Evolutionary conservation across 495 filamentous ascomycete species (phyloP).

Genomic region (Aspergillus ostianus): DNA sequence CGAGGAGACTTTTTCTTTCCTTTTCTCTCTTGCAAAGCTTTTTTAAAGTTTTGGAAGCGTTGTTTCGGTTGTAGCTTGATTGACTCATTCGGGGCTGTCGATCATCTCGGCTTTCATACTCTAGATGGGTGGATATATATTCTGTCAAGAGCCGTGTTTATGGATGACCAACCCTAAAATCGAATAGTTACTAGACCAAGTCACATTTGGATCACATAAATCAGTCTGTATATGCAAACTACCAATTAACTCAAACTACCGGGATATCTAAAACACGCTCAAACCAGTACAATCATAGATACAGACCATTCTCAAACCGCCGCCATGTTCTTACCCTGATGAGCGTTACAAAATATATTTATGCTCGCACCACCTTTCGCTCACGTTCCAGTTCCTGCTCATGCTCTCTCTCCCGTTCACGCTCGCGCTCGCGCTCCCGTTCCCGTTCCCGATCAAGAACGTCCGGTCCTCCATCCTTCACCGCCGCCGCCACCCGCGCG

Average conservation of each 20-base stretch:
- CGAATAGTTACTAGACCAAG: too few species aligned
- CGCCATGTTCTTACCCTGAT: not conserved
- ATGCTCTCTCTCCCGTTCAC: constrained; percentile 28
- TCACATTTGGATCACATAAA: not conserved
- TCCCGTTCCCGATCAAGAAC: constrained; percentile 24
- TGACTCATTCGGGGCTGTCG: too few species aligned
- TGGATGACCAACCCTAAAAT: too few species aligned
- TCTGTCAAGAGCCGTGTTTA: too few species aligned
- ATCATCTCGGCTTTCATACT: too few species aligned
- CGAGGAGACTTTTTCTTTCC: too few species aligned
- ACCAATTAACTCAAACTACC: constrained; percentile 25
- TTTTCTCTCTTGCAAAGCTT: too few species aligned
- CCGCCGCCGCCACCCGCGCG: constrained; percentile 34
- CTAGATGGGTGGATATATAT: too few species aligned
- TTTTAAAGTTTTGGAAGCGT: too few species aligned
- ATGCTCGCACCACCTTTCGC: constrained; percentile 26
- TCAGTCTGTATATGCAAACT: constrained; percentile 9
- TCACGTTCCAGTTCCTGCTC: constrained; percentile 31
- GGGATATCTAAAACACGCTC: constrained; percentile 30
- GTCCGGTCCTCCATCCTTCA: constrained; percentile 28
- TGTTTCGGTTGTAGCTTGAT: too few species aligned
- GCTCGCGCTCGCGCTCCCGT: constrained; percentile 29
- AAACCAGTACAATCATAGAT: constrained; percentile 13
- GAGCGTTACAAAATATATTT: constrained; percentile 3
- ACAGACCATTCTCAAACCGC: constrained; percentile 7